A percentile compares a stretch with the other conserved stretches of the same genome.
These are phyloP conservation scores for Vicia faba DNA, from an alignment of 306 rosid species.

Conservation along the genomic window DNA sequence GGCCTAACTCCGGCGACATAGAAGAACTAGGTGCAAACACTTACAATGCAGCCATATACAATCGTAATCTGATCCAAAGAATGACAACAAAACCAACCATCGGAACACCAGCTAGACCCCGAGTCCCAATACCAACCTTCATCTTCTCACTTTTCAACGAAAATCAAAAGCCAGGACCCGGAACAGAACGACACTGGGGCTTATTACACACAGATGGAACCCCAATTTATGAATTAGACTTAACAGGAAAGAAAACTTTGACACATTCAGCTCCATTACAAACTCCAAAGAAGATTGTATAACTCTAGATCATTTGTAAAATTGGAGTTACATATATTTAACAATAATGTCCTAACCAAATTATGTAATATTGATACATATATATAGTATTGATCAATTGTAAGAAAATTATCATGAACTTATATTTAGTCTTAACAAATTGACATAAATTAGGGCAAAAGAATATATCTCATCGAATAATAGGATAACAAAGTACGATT, in stretches of 20 bases:
- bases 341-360: too few relatives aligned
- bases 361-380: too few relatives aligned
- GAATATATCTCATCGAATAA: background rate
- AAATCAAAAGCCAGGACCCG: slow-evolving; percentile 63
- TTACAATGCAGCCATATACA: slow-evolving; percentile 67
- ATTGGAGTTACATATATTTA: too few relatives aligned
- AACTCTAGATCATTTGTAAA: too few relatives aligned
- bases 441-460: too few relatives aligned
- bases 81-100: slow-evolving; percentile 53
- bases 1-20: slow-evolving; percentile 67
- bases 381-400: too few relatives aligned
- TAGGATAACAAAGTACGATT: background rate
- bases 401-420: too few relatives aligned
- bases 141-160: slow-evolving; percentile 72
- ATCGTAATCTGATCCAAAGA: slow-evolving; percentile 57
- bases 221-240: slow-evolving; percentile 61
- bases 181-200: slow-evolving; percentile 86
- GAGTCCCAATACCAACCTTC: slow-evolving; percentile 62
- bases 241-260: slow-evolving; percentile 42
- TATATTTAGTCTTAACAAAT: too few relatives aligned
- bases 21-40: slow-evolving; percentile 59
- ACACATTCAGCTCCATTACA: slow-evolving; percentile 40
- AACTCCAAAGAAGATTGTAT: slow-evolving; percentile 32
- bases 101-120: slow-evolving; percentile 75
- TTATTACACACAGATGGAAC: slow-evolving; percentile 57